Base-by-base conservation (phyloP, 345 rosid species). In the Moricandia moricandioides region DNA sequence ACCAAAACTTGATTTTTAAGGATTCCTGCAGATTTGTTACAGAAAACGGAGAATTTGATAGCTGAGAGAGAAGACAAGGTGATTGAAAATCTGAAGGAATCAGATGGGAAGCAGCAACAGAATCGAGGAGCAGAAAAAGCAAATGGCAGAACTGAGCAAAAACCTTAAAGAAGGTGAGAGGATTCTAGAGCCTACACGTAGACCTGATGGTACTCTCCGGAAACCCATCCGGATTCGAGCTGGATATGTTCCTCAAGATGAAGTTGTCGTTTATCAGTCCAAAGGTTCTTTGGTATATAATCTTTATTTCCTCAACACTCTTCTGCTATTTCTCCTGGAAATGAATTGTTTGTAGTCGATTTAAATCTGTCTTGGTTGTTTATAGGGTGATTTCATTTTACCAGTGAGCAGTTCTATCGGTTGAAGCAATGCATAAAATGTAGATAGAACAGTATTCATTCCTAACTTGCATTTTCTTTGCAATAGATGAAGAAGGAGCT, bases 121-220 rank as follows among this genome's bases (percentile, higher is more conserved):
- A 52, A 80, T 75, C 2, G 95, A 80, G 49, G 91, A 85, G 49
- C 84, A 81, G 9, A 70, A 67, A 77, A 79, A 73, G 70, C 73
- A 75, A 75, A 87, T 87, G 92, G 88, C 85, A 43, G 97, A 92
- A 82, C 69, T 88, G 37, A 84, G 89, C 86, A 83, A 89, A 89
- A 90, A 85, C 90, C 92, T 90, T 79, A 95, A 92, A 81, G 97
- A 90, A 83, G 98, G 99, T n/a, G 99, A 95, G 79, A 83, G 98
- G 52, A 84, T 92, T 67, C 35, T 95, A 55, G 97, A 88, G 24
- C 99, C 99, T 10, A 88, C 88, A 11, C 83, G 90, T 51, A 83
- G 98, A 77, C 96, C 99, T 47, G 96, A 95, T 79, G 97, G 97
- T n/a, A 88, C 92, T 9, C 86, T 88, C 72, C 85, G 97, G 3